A percentile compares a stretch with the other conserved stretches of the same genome.
Evolutionary conservation across 179 eudicot species (phyloP).

Genomic region (Nepenthes alata): DNA sequence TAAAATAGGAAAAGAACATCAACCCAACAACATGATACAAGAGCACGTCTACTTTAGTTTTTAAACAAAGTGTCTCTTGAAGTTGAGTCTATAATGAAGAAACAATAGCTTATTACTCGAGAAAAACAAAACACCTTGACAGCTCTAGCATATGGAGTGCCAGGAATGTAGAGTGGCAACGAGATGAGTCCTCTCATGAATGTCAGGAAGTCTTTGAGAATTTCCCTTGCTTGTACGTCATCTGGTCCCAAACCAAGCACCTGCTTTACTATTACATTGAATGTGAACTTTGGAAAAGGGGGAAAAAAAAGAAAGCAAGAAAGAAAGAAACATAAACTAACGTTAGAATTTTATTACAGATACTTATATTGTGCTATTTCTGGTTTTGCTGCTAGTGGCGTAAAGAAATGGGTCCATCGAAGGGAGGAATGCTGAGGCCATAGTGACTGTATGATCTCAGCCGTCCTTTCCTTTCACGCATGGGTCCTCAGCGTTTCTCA

Average conservation of each 20-base stretch:
- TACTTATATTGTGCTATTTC: neutral
- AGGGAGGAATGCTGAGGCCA: too few relatives aligned
- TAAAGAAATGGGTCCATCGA: too few relatives aligned
- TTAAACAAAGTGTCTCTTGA: too few relatives aligned
- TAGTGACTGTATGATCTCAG: too few relatives aligned
- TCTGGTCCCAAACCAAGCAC: conserved; percentile 48
- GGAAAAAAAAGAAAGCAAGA: neutral
- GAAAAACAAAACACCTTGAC: conserved; percentile 26
- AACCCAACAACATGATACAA: conserved; percentile 5
- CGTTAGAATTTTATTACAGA: neutral
- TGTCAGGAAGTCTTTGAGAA: conserved; percentile 47
- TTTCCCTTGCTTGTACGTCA: conserved; percentile 33
- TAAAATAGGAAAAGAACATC: conserved; percentile 1
- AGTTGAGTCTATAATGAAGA: neutral
- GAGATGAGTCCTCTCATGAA: conserved; percentile 57
- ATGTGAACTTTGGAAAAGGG: conserved; percentile 31
- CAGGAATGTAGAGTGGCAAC: conserved; percentile 47
- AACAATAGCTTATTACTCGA: neutral
- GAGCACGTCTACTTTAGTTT: conserved; percentile 4
- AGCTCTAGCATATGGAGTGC: conserved; percentile 63
- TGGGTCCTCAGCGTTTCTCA: too few relatives aligned
- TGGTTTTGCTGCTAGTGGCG: too few relatives aligned
- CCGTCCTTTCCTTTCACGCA: too few relatives aligned
- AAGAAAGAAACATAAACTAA: neutral
- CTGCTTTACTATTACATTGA: conserved; percentile 64